Evolutionary conservation across 805 yeast species (phyloP), one percentile per base, ranked within the genome.

Genomic region (Debaryomyces tyrocola): DNA sequence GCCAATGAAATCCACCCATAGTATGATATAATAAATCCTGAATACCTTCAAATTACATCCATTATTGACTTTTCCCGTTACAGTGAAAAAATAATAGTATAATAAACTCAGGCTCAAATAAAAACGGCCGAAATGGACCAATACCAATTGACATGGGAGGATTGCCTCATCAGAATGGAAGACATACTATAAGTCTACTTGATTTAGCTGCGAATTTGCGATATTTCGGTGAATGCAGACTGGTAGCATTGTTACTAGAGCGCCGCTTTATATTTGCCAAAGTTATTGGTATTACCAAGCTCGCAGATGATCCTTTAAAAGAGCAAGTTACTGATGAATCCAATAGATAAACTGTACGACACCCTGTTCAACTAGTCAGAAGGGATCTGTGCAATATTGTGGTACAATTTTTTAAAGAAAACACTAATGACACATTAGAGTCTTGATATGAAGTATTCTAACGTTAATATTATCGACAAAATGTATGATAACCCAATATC

Each of bases 161-260:
- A n/a, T n/a, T n/a, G n/a, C n/a, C n/a, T n/a, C n/a, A n/a, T n/a
- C n/a, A n/a, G n/a, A n/a, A 24, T 24, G 27, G 62, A 2, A 52
- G 50, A 37, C 52, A 50, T 37, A 53, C 67, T 24, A 57, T 72
- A 37, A 49, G 69, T 20, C 44, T 73, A 10, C 55, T 57, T 50
- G 76, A 71, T 46, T 59, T 56, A 9, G 61, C 63, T 4, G 75
- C 75, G 0, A 64, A 63, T 18, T 49, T 65, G 14, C 51, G 74
- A 24, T 73, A 70, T 45, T 49, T 73, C 41, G 78, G 78, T 7
- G 78, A 74, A 45, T 63, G 73, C 24, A 69, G 73, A 20, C 70
- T 75, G 0, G 58, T 70, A 8, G 68, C 78, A 1, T 61, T 72
- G 36, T 55, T 75, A 6, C 56, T 69, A 29, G 78, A 75, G 49